Base-by-base conservation (phyloP, 2,329 filamentous ascomycete species). In the Raffaelea albimanens region DNA sequence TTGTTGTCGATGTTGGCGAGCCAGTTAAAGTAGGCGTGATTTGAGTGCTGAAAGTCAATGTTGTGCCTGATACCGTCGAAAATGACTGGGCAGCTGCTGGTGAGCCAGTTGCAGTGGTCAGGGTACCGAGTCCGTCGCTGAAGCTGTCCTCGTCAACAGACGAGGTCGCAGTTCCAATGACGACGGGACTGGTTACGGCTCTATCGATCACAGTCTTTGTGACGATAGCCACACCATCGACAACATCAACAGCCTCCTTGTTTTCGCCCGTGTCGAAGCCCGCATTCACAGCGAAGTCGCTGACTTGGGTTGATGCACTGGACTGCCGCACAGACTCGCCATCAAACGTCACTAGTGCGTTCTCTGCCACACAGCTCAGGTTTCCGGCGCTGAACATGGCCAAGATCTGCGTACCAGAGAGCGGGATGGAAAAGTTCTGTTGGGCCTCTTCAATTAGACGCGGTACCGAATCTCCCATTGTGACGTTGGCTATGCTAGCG, bases 331-430 rank as follows among this genome's bases (percentile, higher is more conserved):
- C 60, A 2, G 68, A 64, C 47, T 64, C 63, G 4, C 82, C 83
- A 55, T 86, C 78, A 62, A 96, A 95, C 0, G 86, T 88, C 16
- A 97, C 83, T 4, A 98, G 73, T 0, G 88, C 83, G 58, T 97
- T 97, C 62, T 96, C 85, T 0, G 83, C 80, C 9, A 80, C 79
- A 63, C 93, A 98, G 47, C 85, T 89, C 16, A 95, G 70, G 53
- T 84, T 84, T 29, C 76, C 78, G 5, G 74, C 67, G 58, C 85
- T 91, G 63, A 97, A 87, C 43, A 88, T 77, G 2, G 82, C 80
- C 47, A 95, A 67, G 45, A 97, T 77, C 8, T 73, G 73, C 1
- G 78, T 78, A 4, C 78, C 73, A 40, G 85, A 79, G 1, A 98
- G 75, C 0, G 86, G 78, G 41, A 98, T 77, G 3, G 81, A 82